phyloP scores from a whole-genome alignment of 177 flowering plant genomes.

The Vitis hybrid region DNA sequence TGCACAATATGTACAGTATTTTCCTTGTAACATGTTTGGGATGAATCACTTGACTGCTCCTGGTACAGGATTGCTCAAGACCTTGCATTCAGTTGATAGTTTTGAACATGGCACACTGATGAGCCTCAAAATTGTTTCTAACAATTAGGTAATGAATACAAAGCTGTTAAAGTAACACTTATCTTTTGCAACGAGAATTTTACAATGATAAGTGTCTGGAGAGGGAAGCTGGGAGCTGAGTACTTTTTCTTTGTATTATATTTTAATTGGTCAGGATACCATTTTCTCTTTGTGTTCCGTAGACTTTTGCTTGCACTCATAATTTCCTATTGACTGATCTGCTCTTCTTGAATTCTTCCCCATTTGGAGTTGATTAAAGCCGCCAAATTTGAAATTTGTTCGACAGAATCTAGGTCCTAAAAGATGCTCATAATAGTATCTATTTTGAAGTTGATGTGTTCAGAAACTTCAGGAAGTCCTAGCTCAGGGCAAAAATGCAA shows the following conservation, averaged over 20 bases:
- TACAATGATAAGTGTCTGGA: no score
- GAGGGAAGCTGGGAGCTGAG: no score
- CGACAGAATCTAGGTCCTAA: not conserved
- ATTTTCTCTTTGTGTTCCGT: no score
- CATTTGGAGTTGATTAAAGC: not conserved
- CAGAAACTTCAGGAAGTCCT: not conserved
- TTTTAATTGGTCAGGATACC: no score
- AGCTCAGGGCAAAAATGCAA: not conserved
- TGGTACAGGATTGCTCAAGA: not conserved
- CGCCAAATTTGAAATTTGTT: not conserved
- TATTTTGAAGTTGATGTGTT: not conserved
- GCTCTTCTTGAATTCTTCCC: no score
- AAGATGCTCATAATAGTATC: not conserved
- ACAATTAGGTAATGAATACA: not conserved
- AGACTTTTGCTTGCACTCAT: no score
- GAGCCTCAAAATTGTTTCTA: not conserved
- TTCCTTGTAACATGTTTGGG: not conserved
- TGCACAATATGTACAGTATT: not conserved
- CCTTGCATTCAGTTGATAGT: not conserved
- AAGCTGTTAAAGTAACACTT: not conserved
- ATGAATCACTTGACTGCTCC: not conserved
- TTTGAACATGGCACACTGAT: not conserved
- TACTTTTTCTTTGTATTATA: no score
- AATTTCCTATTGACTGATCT: no score
- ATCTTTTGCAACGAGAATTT: not conserved